Evolutionary conservation across 768 basidiomycete species (phyloP), one percentile per base, ranked within the genome.

Genomic region (Pholiota microspora): DNA sequence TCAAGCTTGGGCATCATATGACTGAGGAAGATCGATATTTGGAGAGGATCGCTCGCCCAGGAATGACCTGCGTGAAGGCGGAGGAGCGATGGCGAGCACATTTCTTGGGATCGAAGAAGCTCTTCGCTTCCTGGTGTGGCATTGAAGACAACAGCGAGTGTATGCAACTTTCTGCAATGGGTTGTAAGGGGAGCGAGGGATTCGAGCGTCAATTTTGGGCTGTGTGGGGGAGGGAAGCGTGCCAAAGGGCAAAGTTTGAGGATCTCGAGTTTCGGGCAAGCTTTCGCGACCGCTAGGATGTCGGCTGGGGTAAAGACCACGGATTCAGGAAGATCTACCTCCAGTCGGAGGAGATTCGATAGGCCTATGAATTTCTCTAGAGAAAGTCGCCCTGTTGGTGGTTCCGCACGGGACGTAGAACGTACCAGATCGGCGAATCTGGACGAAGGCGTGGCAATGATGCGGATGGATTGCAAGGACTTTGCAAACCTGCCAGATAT

Each of bases 361-460:
- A 92, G 75, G 36, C 71, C 71, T 16, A 73, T 71, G 23, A 92
- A 67, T 54, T 80, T 70, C 58, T 84, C 80, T 49, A 92, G 76
- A 15, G 86, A 79, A 23, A 92, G 80, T 53, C 79, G 80, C 27
- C 76, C 77, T 45, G 80, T 75, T 10, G 85, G 77, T 21, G 81
- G 77, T 57, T 88, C 88, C 16, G 77, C 82, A 57, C 85, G 77
- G 27, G 84, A 77, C 4, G 88, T 86, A 7, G 90, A 88, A 51
- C 91, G 85, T 47, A 89, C 82, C 44, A 95, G 80, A 58, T 94
- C 91, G 3, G 81, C 79, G 74, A 91, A 95, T 51, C 89, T 82
- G n/a, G 83, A 83, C 21, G 86, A 79, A 15, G 86, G 83, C 0
- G 83, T 84, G 5, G 88, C 86, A 21, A 77, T 71, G 58, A 91